Evolutionary conservation across 805 yeast species (phyloP).

Genomic region (Wickerhamomyces subpelliculosus): DNA sequence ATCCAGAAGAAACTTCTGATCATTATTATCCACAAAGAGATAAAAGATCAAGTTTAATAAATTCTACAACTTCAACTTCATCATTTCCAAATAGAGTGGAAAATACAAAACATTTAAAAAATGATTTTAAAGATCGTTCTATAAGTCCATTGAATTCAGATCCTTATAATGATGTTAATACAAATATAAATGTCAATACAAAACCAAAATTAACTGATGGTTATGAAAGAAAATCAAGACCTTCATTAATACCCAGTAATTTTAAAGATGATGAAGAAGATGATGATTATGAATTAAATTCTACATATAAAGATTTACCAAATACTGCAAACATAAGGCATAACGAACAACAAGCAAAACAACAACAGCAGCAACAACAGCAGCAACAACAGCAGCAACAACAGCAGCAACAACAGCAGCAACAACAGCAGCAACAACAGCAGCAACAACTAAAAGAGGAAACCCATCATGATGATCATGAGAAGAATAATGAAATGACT

Average conservation of each 20-base stretch:
- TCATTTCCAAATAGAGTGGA: background rate
- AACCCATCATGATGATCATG: background rate
- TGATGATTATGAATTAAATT: background rate
- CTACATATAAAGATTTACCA: background rate
- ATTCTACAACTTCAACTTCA: background rate
- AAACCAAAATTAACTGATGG: background rate
- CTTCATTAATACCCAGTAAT: slow-evolving; percentile 21
- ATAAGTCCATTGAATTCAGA: background rate
- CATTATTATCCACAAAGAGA: slow-evolving; percentile 1
- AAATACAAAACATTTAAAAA: background rate
- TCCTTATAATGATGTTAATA: background rate
- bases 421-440: too few relatives aligned
- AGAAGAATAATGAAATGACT: background rate
- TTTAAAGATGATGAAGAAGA: slow-evolving; percentile 17
- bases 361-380: too few relatives aligned
- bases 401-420: too few relatives aligned
- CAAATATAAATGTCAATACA: too few relatives aligned
- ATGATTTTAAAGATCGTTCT: background rate
- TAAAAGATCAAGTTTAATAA: background rate
- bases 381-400: too few relatives aligned
- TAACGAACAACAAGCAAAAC: too few relatives aligned
- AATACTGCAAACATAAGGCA: too few relatives aligned
- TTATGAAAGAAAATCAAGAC: slow-evolving; percentile 4
- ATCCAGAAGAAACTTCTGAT: background rate
- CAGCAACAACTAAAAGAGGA: background rate